Percentiles rank a stretch among this genome's conserved stretches.
phyloP scores from a whole-genome alignment of 2,329 filamentous ascomycete species.

The Calonectria hongkongensis region DNA sequence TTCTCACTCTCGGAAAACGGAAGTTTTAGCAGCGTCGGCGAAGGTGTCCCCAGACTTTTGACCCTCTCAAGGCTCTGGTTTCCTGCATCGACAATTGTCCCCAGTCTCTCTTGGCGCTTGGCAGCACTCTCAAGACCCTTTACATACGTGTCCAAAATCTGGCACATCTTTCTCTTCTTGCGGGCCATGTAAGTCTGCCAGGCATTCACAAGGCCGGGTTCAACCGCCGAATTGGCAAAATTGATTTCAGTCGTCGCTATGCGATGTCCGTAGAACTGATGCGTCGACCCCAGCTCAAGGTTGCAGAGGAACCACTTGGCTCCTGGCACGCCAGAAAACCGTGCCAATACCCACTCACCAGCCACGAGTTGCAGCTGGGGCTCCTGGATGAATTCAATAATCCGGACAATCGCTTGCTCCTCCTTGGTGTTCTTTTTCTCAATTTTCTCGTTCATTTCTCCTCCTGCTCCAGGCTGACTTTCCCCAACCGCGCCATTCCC shows the following conservation, averaged over 20 bases:
- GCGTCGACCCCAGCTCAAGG: not conserved
- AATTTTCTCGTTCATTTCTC: not conserved
- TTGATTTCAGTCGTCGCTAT: conserved; percentile 5
- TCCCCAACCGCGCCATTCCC: not conserved
- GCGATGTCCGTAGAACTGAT: conserved; percentile 6
- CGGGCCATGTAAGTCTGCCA: conserved; percentile 7
- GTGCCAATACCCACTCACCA: conserved; percentile 2
- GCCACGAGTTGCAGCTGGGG: not conserved
- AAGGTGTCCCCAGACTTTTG: not conserved
- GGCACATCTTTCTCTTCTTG: conserved; percentile 15
- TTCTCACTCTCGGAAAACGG: not conserved
- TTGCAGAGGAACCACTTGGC: conserved; percentile 1
- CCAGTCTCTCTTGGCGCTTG: not conserved
- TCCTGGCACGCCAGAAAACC: conserved; percentile 1
- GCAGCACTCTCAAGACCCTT: not conserved
- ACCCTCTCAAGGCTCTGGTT: not conserved
- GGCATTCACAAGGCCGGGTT: not conserved
- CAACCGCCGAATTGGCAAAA: not conserved
- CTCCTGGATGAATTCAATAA: not conserved
- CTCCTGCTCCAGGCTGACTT: not conserved
- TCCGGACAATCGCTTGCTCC: not conserved
- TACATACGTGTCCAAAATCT: not conserved
- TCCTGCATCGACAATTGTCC: not conserved
- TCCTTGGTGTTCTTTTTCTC: not conserved
- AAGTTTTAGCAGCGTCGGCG: not conserved